phyloP scores from a whole-genome alignment of 2,329 filamentous ascomycete species.

The Emmonsiellopsis sp. region DNA sequence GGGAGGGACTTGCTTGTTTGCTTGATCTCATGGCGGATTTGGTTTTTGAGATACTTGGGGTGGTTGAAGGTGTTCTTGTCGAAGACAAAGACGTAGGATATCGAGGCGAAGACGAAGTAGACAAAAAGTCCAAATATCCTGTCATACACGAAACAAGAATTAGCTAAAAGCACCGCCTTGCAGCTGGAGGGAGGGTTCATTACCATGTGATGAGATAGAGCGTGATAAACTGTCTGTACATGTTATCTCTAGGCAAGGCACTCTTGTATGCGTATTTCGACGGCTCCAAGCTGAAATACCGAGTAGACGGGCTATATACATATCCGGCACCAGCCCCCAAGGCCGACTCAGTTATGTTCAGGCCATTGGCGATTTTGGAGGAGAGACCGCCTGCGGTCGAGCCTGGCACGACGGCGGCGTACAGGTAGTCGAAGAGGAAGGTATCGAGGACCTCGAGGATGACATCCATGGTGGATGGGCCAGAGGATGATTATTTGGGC shows the following conservation, averaged over 20 bases:
- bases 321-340: slow-evolving; percentile 40
- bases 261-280: slow-evolving; percentile 71
- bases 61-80: slow-evolving; percentile 83
- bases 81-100: slow-evolving; percentile 84
- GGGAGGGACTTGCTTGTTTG: slow-evolving; percentile 72
- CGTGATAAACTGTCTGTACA: slow-evolving; percentile 62
- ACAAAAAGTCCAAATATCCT: slow-evolving; percentile 79
- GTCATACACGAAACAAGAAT: slow-evolving; percentile 9
- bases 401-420: slow-evolving; percentile 61
- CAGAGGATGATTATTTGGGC: no score
- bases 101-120: slow-evolving; percentile 73
- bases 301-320: slow-evolving; percentile 60
- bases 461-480: slow-evolving; percentile 62
- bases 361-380: slow-evolving; percentile 42
- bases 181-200: slow-evolving; percentile 8
- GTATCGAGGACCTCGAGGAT: slow-evolving; percentile 78
- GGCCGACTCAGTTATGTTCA: slow-evolving; percentile 47
- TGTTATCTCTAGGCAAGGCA: slow-evolving; percentile 65
- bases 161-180: neutral
- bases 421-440: slow-evolving; percentile 69
- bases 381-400: slow-evolving; percentile 32
- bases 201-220: slow-evolving; percentile 84
- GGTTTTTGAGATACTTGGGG: slow-evolving; percentile 91
- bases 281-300: slow-evolving; percentile 60
- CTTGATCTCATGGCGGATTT: slow-evolving; percentile 74